These are phyloP conservation scores for Talaromyces thailandensis DNA, from an alignment of 495 filamentous ascomycete genomes.

Conservation along the genomic window DNA sequence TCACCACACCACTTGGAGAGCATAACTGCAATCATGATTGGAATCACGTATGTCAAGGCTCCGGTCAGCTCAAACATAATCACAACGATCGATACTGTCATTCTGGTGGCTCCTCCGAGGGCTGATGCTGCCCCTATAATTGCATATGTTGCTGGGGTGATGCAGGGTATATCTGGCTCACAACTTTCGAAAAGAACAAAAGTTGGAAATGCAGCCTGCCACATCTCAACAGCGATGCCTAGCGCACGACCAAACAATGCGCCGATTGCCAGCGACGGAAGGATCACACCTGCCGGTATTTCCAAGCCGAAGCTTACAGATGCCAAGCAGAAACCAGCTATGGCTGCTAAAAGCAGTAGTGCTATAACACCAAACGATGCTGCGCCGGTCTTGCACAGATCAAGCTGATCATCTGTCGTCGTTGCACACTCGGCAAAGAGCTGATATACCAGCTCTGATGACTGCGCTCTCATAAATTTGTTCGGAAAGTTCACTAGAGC, in stretches of 20 bases:
- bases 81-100: conserved; percentile 95
- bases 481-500: conserved; percentile 92
- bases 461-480: conserved; percentile 86
- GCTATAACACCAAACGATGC: conserved; percentile 65
- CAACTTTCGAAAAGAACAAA: conserved; percentile 73
- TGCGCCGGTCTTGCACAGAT: conserved; percentile 73
- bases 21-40: conserved; percentile 99
- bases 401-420: conserved; percentile 70
- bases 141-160: conserved; percentile 91
- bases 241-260: conserved; percentile 87
- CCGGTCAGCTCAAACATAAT: conserved; percentile 99
- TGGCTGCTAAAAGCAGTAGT: conserved; percentile 67
- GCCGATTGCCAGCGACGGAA: conserved; percentile 96
- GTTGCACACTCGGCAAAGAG: conserved; percentile 86
- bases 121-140: conserved; percentile 96
- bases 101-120: conserved; percentile 91
- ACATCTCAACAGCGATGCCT: conserved; percentile 81
- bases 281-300: conserved; percentile 90
- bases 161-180: conserved; percentile 80
- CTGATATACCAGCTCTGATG: conserved; percentile 82
- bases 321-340: conserved; percentile 78
- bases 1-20: conserved; percentile 97
- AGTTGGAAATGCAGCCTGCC: conserved; percentile 69
- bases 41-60: conserved; percentile 90
- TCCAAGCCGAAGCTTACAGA: conserved; percentile 92